Evolutionary conservation across 345 rosid genomes (phyloP).

Genomic region (Hibiscus syriacus): DNA sequence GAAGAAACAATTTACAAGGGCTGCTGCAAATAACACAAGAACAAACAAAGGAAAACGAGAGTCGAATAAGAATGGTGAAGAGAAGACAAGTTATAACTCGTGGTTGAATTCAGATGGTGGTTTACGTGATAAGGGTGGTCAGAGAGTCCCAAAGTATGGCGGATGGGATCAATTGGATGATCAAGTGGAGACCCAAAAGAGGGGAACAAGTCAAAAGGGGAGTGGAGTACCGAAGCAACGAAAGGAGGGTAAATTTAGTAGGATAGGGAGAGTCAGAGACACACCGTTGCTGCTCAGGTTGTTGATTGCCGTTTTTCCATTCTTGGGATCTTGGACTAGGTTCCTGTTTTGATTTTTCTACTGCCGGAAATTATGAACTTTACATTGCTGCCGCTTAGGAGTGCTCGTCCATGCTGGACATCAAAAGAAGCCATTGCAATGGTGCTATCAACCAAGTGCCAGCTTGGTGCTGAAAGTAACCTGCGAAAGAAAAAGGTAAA

Average conservation of each 20-base stretch:
- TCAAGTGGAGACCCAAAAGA: conserved; percentile 16
- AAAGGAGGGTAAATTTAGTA: conserved; percentile 32
- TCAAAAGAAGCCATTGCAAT: background rate
- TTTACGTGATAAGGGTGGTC: conserved; percentile 13
- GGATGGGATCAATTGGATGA: conserved; percentile 85
- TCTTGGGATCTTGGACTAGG: conserved; percentile 63
- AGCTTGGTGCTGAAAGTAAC: background rate
- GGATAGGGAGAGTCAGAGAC: conserved; percentile 54
- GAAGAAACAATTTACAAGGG: conserved; percentile 34
- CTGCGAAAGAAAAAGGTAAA: background rate
- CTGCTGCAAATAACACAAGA: conserved; percentile 20
- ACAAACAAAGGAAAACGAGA: conserved; percentile 22
- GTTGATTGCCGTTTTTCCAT: conserved; percentile 66
- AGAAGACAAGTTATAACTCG: conserved; percentile 46
- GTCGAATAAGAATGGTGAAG: conserved; percentile 16
- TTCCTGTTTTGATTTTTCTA: conserved; percentile 39
- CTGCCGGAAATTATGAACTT: background rate
- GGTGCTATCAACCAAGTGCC: background rate
- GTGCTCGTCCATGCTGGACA: background rate
- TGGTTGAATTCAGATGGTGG: conserved; percentile 43
- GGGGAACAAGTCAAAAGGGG: conserved; percentile 7
- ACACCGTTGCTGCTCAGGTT: conserved; percentile 55
- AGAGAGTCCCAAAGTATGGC: conserved; percentile 32
- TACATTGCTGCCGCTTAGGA: background rate
- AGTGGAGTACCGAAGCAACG: conserved; percentile 22